Evolutionary conservation across 352 stramenopile genomes (phyloP), one percentile per base, ranked within the genome.

Genomic region (Globisporangium alternatum): DNA sequence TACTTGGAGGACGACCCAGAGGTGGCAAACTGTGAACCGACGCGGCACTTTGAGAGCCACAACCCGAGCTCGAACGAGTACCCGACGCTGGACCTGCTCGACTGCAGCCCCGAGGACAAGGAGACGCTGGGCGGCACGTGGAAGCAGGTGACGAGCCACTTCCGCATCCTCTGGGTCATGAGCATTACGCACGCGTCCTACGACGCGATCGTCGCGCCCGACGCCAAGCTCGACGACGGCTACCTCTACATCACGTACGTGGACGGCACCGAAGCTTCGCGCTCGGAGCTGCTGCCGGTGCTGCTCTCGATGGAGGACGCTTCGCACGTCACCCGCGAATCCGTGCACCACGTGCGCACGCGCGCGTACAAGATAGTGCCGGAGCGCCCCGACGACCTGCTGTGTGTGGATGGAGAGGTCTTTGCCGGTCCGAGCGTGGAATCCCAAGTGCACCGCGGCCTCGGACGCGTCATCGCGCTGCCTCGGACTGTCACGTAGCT

Each of bases 221-320:
- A 60, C 5, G 84, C 82, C 0, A 45, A 72, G 30, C 67, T 86
- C 10, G 74, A 90, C 57, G 83, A 90, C 43, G 83, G 81, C 25
- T 91, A 78, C 70, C 77, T 84, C 59, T 80, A 91, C 68, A 83
- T 91, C 7, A 76, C 68, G 0, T 66, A 81, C 39, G 78, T 90
- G 39, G 65, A 79, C 37, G 80, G 75, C 39, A 41, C 53, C n/a
- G 28, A 56, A 2, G 57, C 74, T 19, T 25, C 71, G 1, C 77
- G 77, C 30, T 79, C 74, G 25, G 69, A 82, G 22, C 48, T 84
- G 17, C 0, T 83, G n/a, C 17, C 66, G 0, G 74, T 91, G 63
- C 68, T 91, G 41, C 28, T 90, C 4, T 64, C 68, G 1, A 75
- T 91, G 13, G 78, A 91, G 47, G 71, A 66, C 2, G 82, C 77